Evolutionary conservation across 2,329 filamentous ascomycete species (phyloP), one percentile per base, ranked within the genome.

Genomic region (Xylariaceae sp.): DNA sequence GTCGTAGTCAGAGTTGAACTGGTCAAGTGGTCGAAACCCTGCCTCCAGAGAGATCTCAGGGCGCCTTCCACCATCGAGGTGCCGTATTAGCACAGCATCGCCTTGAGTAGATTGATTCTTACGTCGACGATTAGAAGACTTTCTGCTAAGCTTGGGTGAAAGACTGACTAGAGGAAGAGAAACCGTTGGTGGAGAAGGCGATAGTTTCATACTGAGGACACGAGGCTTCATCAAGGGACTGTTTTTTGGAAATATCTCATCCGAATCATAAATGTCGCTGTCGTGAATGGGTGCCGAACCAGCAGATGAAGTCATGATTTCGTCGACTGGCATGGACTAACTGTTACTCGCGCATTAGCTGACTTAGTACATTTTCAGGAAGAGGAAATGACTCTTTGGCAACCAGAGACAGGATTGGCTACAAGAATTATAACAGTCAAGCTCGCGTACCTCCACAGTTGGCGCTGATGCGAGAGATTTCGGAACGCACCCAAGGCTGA

Each of bases 1-100:
- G 60, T 77, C 75, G 41, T 78, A 75, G 12, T 76, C 76, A 51
- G 76, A 74, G 51, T 74, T 70, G n/a, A n/a, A n/a, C n/a, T n/a
- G n/a, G 53, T 80, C 78, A 43, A 90, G 76, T 19, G 83, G 79
- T 62, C 79, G 71, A 60, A 76, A 75, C 61, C 80, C 82, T 54
- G 85, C 88, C 68, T 75, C 70, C 63, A 75, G 76, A 56, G 87
- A 86, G 68, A 91, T 82, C 47, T 92, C 87, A 46, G 83, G 86
- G 64, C 79, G 79, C 68, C 86, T 85, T 67, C 86, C 85, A 68
- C 79, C 83, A 65, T 78, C 84, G 77, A 93, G 81, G 71, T 81
- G 79, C 54, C 78, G 75, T 61, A 94, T 81, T 72, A 94, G 79
- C 62, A 91, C 86, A 65, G 80, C 84, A 81, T 90, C 86, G 66